phyloP scores from a whole-genome alignment of 768 basidiomycete genomes.

The Suillus luteus region DNA sequence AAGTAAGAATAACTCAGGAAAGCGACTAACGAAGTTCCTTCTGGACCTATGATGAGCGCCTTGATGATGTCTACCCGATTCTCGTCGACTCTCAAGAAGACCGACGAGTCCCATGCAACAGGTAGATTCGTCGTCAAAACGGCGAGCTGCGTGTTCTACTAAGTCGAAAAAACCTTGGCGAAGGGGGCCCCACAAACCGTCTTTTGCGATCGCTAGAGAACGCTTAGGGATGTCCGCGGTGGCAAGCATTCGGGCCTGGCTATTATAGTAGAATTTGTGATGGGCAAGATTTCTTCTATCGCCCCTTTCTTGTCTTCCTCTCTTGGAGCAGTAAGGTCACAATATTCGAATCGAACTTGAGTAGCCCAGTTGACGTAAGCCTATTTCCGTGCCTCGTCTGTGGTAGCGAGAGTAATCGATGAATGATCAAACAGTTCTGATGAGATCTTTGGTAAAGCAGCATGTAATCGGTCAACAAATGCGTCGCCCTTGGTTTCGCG shows the following conservation, averaged over 20 bases:
- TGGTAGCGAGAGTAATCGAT: conserved; percentile 44
- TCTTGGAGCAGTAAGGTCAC: conserved; percentile 67
- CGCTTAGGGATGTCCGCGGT: conserved; percentile 88
- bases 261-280: conserved; percentile 83
- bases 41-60: conserved; percentile 88
- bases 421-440: conserved; percentile 47
- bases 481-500: conserved; percentile 87
- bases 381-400: conserved; percentile 67
- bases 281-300: conserved; percentile 52
- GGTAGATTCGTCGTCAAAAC: conserved; percentile 92
- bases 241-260: conserved; percentile 81
- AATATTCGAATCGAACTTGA: conserved; percentile 84
- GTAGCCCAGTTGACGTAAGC: conserved; percentile 86
- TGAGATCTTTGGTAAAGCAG: conserved; percentile 72
- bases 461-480: conserved; percentile 79
- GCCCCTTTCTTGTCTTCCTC: conserved; percentile 17
- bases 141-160: conserved; percentile 62
- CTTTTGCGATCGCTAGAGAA: conserved; percentile 93
- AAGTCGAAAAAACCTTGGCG: conserved; percentile 14
- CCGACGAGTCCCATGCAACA: conserved; percentile 93
- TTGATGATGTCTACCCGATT: conserved; percentile 90
- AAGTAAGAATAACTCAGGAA: conserved; percentile 12
- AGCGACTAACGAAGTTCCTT: conserved; percentile 82
- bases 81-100: conserved; percentile 93
- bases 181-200: conserved; percentile 47